Evolutionary conservation across 176 grass and related monocot species (phyloP), one percentile per base, ranked within the genome.

Genomic region (Paspalum notatum): DNA sequence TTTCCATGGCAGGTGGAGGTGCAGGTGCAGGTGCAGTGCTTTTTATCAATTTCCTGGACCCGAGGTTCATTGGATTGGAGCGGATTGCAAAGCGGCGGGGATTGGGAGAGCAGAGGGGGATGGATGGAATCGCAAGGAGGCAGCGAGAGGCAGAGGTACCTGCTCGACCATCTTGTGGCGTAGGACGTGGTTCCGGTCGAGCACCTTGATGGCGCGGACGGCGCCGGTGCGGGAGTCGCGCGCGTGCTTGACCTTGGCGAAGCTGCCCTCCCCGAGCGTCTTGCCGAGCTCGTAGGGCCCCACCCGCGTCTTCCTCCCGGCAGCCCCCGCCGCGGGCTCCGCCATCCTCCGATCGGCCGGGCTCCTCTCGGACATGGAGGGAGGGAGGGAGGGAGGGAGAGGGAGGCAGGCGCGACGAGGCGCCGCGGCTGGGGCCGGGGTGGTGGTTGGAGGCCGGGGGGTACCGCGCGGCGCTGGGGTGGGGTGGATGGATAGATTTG

Each of bases 101-200:
- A n/a, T n/a, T n/a, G 54, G 54, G 54, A 57, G 10, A 22, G 9
- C 9, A 47, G 2, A 11, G 18, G 52, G 18, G 55, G 9, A 54
- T 8, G 18, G 53, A 9, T 32, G 32, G 32, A 32, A 32, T 32
- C 32, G 32, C 32, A 32, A 3, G 32, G 32, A 32, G n/a, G n/a
- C n/a, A n/a, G 32, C 32, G 32, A 32, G 32, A 32, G 32, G 32
- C 10, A 20, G 2, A 21, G 17, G 21, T 24, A 93, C 92, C 93
- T 93, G 92, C 78, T 99, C 96, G 71, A 99, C 84, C 96, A 99
- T 99, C 90, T 88, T 95, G 87, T 99, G 96, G 4, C 85, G 92
- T 22, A 99, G 92, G 60, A 99, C 88, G 61, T 93, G 88, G 20
- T 90, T 78, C 66, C 91, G 93, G 83, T 93, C 90, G 52, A 99